Evolutionary conservation across 2,329 filamentous ascomycete genomes (phyloP), one percentile per base, ranked within the genome.

Genomic region (Talaromyces sp.): DNA sequence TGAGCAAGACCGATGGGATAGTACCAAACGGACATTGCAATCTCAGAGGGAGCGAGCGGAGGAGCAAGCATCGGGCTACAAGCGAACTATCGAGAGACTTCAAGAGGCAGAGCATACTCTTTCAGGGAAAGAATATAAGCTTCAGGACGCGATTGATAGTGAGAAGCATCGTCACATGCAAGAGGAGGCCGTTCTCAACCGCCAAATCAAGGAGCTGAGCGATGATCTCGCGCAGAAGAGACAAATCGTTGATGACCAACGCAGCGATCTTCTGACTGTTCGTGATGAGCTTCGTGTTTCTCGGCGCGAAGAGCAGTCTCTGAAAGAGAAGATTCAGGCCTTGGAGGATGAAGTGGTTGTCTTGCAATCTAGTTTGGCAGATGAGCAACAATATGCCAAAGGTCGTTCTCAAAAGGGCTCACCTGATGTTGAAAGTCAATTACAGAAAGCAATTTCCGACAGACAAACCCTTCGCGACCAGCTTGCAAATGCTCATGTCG

Each of bases 311-410:
- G 81, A 84, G 65, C 82, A 85, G 58, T 69, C 79, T 1, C 78
- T 89, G 54, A 77, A 78, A 44, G 86, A 89, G 59, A 90, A 86
- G 67, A 77, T 86, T 2, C 83, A 88, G 52, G 80, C 81, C 7
- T 70, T 92, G 17, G 87, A 92, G 66, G 88, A 91, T 59, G 89
- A 91, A 67, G 79, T 91, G n/a, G 86, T 90, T 48, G 83, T 90
- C 24, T 73, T 92, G 13, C 87, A 91, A 67, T 78, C 80, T 19
- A 82, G 80, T 33, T 71, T 87, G 39, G 86, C 89, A 45, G 82
- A 87, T 54, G 86, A 88, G 67, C 81, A 81, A 39, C 83, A 87
- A 58, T 81, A 83, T 53, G 80, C 81, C 5, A 82, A 83, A 43
- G 76, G 80, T 27, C 80, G 82, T 36, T 71, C 86, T 37, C 82